Evolutionary conservation across 1,284 basidiomycete species (phyloP).

Genomic region (Boletellus sp.): DNA sequence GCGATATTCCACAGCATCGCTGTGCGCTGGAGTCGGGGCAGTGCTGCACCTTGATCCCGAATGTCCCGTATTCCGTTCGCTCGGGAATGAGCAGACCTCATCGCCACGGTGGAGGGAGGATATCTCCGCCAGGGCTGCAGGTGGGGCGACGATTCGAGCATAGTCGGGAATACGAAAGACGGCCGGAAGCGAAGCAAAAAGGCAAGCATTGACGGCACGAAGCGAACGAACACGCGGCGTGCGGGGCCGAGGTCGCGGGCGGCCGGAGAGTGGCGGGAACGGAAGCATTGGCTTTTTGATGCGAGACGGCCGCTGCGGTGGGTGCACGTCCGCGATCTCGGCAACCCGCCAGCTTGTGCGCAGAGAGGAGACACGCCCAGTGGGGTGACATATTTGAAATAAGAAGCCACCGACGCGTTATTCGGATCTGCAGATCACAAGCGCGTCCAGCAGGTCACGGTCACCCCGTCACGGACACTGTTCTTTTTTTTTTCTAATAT

Average conservation of each 20-base stretch:
- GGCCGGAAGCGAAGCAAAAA: constrained; percentile 15
- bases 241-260: constrained; percentile 23
- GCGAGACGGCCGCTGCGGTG: constrained; percentile 3
- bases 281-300: constrained; percentile 21
- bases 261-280: constrained; percentile 2
- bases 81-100: too few species aligned
- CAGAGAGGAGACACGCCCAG: constrained; percentile 3
- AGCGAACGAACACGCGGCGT: neutral
- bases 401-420: constrained; percentile 31
- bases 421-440: constrained; percentile 32
- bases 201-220: neutral
- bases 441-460: constrained; percentile 6
- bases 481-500: constrained; percentile 1
- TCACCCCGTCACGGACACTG: constrained; percentile 20
- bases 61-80: too few species aligned
- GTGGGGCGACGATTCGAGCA: constrained; percentile 14
- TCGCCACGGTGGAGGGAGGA: too few species aligned
- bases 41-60: too few species aligned
- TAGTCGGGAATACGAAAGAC: constrained; percentile 10
- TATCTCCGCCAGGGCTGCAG: too few species aligned
- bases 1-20: too few species aligned
- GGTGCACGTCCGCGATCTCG: neutral
- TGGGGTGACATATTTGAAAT: constrained; percentile 29
- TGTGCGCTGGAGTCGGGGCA: too few species aligned
- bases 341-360: too few species aligned